A percentile compares a stretch with the other conserved stretches of the same genome.
These are phyloP conservation scores for Dispira simplex DNA, from an alignment of 192 early-diverging fungal genomes.

Conservation along the genomic window DNA sequence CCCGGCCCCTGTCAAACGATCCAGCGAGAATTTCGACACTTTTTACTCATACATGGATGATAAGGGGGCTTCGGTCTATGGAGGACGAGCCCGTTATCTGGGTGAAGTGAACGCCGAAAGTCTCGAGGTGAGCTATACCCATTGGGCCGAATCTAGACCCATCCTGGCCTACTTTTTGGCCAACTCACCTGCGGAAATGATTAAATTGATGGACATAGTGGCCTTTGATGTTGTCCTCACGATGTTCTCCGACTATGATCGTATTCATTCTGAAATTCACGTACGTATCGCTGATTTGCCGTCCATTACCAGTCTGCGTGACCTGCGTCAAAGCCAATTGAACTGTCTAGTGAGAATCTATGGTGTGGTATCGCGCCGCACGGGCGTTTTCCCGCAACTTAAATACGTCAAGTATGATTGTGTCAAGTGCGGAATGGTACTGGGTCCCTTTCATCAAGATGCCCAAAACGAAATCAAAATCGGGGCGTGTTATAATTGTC, in stretches of 20 bases:
- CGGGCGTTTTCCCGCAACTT: conserved; percentile 92
- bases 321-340: conserved; percentile 79
- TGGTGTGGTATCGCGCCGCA: conserved; percentile 86
- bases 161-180: conserved; percentile 80
- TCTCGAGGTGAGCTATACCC: conserved; percentile 74
- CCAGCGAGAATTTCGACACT: conserved; percentile 72
- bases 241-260: conserved; percentile 80
- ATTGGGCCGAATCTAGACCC: conserved; percentile 61
- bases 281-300: conserved; percentile 86
- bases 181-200: conserved; percentile 76
- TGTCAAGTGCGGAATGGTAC: conserved; percentile 73
- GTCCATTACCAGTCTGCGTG: conserved; percentile 67
- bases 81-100: conserved; percentile 74
- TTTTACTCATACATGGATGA: conserved; percentile 78
- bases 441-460: conserved; percentile 94
- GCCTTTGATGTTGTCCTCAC: conserved; percentile 81
- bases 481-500: conserved; percentile 72
- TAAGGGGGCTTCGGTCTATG: conserved; percentile 81
- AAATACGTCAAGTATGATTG: conserved; percentile 96
- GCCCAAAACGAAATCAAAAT: conserved; percentile 72
- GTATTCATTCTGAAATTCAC: conserved; percentile 81
- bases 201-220: conserved; percentile 84
- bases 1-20: conserved; percentile 72
- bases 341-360: conserved; percentile 82
- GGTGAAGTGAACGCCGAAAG: conserved; percentile 76